These are phyloP conservation scores for Wickerhamiella kurtzmanii DNA, from an alignment of 805 yeast genomes.

Conservation along the genomic window DNA sequence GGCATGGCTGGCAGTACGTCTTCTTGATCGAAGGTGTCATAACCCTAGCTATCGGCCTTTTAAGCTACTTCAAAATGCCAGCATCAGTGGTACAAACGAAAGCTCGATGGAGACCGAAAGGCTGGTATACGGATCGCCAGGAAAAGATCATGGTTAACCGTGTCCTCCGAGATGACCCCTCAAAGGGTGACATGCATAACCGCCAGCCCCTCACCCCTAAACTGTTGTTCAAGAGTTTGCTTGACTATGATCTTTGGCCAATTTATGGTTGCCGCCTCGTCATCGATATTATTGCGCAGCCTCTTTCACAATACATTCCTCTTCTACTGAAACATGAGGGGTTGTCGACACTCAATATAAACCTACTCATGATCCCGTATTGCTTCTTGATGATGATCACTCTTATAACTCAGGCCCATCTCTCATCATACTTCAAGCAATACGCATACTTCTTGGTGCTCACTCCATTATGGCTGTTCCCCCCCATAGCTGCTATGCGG, in stretches of 20 bases:
- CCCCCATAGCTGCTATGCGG: conserved; percentile 14
- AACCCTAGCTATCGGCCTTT: conserved; percentile 41
- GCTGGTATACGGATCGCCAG: conserved; percentile 42
- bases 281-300: conserved; percentile 29
- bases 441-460: conserved; percentile 8
- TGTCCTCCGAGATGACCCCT: conserved; percentile 49
- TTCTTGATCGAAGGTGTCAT: conserved; percentile 51
- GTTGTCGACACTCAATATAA: conserved; percentile 39
- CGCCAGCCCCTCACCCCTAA: conserved; percentile 36
- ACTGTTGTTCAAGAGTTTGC: conserved; percentile 31
- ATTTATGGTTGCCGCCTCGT: conserved; percentile 36
- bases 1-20: conserved; percentile 52
- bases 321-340: conserved; percentile 36
- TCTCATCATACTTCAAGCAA: conserved; percentile 7
- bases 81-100: conserved; percentile 42
- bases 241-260: conserved; percentile 47
- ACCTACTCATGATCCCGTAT: conserved; percentile 41
- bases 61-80: conserved; percentile 38
- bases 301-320: conserved; percentile 35
- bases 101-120: conserved; percentile 36
- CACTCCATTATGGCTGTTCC: conserved; percentile 15
- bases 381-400: conserved; percentile 15
- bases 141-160: conserved; percentile 47
- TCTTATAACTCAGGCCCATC: conserved; percentile 17
- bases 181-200: conserved; percentile 52